phyloP scores from a whole-genome alignment of 2,329 filamentous ascomycete species.

The Phyllosticta paracitricarpa region DNA sequence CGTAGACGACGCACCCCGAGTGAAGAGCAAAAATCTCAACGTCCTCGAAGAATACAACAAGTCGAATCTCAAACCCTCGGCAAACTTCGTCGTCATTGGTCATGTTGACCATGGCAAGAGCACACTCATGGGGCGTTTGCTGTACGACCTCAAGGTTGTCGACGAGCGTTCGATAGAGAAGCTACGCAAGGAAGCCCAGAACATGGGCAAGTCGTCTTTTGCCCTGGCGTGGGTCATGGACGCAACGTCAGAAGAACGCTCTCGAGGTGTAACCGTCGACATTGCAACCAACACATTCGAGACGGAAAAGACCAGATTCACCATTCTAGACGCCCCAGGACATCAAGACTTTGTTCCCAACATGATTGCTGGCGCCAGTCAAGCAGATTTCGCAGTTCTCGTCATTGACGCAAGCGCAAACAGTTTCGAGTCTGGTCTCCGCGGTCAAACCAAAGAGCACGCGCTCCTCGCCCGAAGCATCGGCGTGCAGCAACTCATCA shows the following conservation, averaged over 20 bases:
- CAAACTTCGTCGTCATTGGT: slow-evolving; percentile 87
- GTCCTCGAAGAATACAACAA: slow-evolving; percentile 74
- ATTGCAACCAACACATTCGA: slow-evolving; percentile 93
- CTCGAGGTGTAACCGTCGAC: slow-evolving; percentile 88
- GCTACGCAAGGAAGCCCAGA: slow-evolving; percentile 79
- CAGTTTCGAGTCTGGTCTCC: slow-evolving; percentile 86
- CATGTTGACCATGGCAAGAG: slow-evolving; percentile 98
- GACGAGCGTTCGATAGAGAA: slow-evolving; percentile 82
- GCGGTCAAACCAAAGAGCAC: slow-evolving; percentile 90
- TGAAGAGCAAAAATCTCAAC: slow-evolving; percentile 69
- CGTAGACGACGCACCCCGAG: slow-evolving; percentile 41
- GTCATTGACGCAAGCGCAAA: slow-evolving; percentile 87
- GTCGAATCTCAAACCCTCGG: slow-evolving; percentile 63
- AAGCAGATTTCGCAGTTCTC: slow-evolving; percentile 90
- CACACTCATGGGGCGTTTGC: slow-evolving; percentile 89
- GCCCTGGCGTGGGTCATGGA: slow-evolving; percentile 96
- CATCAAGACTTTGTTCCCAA: slow-evolving; percentile 96
- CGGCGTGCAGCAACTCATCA: slow-evolving; percentile 77
- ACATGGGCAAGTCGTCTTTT: slow-evolving; percentile 89
- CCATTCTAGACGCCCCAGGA: slow-evolving; percentile 88
- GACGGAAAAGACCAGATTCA: slow-evolving; percentile 77
- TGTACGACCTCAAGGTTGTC: slow-evolving; percentile 80
- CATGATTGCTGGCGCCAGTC: slow-evolving; percentile 95
- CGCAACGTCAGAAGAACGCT: slow-evolving; percentile 79
- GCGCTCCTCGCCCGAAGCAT: slow-evolving; percentile 82